Evolutionary conservation across 2,329 filamentous ascomycete genomes (phyloP), one percentile per base, ranked within the genome.

Genomic region (Stylonectria norvegica): DNA sequence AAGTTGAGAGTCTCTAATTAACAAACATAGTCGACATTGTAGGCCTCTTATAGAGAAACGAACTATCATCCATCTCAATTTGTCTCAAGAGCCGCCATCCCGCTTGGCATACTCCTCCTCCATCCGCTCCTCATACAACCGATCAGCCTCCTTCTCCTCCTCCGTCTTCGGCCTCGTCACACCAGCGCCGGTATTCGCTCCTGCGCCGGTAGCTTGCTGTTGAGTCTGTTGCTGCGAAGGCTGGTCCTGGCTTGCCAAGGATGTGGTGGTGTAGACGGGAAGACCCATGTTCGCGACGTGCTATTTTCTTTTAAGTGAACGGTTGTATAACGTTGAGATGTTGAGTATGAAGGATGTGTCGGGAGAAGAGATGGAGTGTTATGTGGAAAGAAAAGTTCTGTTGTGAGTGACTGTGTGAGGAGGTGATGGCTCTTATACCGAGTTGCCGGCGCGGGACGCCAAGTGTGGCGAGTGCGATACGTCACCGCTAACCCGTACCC

Each of bases 61-160:
- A n/a, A n/a, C n/a, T n/a, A n/a, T n/a, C n/a, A n/a, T n/a, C n/a
- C n/a, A n/a, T n/a, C n/a, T n/a, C n/a, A n/a, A n/a, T n/a, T n/a
- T n/a, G n/a, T n/a, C 43, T 42, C 35, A 76, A 12, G 71, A 65
- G 19, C 74, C 74, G 5, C 73, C 73, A 36, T 76, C 73, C 25
- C 72, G 59, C 65, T 75, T 77, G 31, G 73, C 73, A 47, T 76
- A 77, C 58, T 76, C 73, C 30, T 77, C 73, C 63, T 77, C 73
- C 56, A 77, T 76, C 4, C 63, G 58, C 58, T 76, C 73, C 44
- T 76, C 72, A 37, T 77, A 77, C 28, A 66, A 40, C 17, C 66
- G 56, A 48, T 77, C 73, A 2, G 73, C 73, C 49, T 73, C 70
- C 41, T 66, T 47, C 58, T 76, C 72, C 3, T 61, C 70, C 34